phyloP scores from a whole-genome alignment of 495 filamentous ascomycete species.

The Evansstolkia leycettana region DNA sequence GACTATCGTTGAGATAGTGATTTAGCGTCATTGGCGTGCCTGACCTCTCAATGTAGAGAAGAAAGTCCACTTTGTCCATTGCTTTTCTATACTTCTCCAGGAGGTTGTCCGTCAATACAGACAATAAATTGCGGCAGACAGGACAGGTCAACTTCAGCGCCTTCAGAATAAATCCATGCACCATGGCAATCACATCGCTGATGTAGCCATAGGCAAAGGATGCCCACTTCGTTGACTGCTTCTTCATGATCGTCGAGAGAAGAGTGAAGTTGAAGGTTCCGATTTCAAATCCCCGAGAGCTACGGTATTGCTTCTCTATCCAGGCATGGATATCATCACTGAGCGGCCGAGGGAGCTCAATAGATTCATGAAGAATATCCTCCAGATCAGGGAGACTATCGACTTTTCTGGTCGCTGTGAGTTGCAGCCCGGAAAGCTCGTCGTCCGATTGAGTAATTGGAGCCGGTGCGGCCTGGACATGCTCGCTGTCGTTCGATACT shows the following conservation, averaged over 20 bases:
- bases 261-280: too few species aligned
- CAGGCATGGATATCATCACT: too few species aligned
- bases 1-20: constrained; percentile 39
- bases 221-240: constrained; percentile 44
- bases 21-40: constrained; percentile 36
- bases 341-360: too few species aligned
- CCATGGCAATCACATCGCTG: constrained; percentile 26
- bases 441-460: too few species aligned
- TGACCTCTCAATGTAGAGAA: constrained; percentile 37
- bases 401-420: too few species aligned
- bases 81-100: constrained; percentile 29
- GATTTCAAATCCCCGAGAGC: too few species aligned
- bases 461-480: too few species aligned
- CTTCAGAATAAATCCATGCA: constrained; percentile 35
- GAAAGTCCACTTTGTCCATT: constrained; percentile 26
- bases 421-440: too few species aligned
- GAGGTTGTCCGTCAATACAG: constrained; percentile 30
- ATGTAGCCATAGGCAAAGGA: constrained; percentile 33
- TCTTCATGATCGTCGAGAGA: constrained; percentile 33
- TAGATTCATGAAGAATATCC: too few species aligned
- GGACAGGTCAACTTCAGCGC: constrained; percentile 22
- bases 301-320: too few species aligned
- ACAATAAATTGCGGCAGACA: constrained; percentile 24
- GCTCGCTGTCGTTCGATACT: too few species aligned
- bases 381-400: too few species aligned